Evolutionary conservation across 192 early-diverging fungal genomes (phyloP), one percentile per base, ranked within the genome.

Genomic region (Jimgerdemannia lactiflua): DNA sequence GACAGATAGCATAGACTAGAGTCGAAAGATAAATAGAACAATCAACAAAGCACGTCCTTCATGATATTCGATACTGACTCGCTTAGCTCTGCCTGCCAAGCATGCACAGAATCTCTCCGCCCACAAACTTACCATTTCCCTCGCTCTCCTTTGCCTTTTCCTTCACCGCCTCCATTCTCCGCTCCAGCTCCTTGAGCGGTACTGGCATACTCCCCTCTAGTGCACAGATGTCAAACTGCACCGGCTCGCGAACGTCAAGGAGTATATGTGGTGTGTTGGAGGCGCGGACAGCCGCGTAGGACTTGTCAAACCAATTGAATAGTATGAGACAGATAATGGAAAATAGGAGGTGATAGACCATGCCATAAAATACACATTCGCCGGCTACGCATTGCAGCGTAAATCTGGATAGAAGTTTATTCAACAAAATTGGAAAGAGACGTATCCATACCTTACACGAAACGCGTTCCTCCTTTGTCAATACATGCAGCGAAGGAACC

Each of bases 231-330:
- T 91, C 87, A 83, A 89, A 97, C 78, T 97, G 92, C 6, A 93
- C 85, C 54, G 80, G 83, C n/a, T 93, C 92, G 72, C 98, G 92
- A 3, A 97, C 95, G 81, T 99, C 98, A 59, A 99, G 78, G 43
- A 99, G 78, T 17, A 98, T 43, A 78, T 95, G 93, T 3, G 89
- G 82, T n/a, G 40, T 69, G 0, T 77, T 69, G 10, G 69, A 20
- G 4, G 79, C 71, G 4, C 71, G 39, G n/a, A 92, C 41, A 4
- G 68, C 17, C n/a, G 77, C 75, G 74, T 95, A 95, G 49, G 49
- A 59, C 73, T 42, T 73, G 6, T 69, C 73, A 72, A 67, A 11
- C 0, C 3, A 59, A 59, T 73, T 19, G 29, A 20, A 49, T 42
- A 0, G n/a, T 74, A 19, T 0, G 11, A 70, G 67, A 74, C 65